These are phyloP conservation scores for Zoysia pacifica DNA, from an alignment of 176 grass and related monocot species.

Conservation along the genomic window DNA sequence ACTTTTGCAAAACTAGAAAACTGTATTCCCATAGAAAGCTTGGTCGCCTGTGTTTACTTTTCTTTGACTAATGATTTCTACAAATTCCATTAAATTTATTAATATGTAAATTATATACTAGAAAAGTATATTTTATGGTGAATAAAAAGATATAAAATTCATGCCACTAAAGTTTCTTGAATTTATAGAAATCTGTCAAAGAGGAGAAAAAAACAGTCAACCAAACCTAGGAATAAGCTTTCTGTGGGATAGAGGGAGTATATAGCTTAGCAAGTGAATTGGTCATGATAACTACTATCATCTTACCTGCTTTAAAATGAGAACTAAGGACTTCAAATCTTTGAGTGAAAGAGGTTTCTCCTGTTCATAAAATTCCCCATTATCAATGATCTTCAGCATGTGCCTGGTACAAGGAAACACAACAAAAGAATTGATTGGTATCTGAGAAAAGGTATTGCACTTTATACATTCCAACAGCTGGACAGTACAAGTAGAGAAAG, in stretches of 20 bases:
- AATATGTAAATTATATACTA: no score
- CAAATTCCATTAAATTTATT: no score
- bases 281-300: constrained; percentile 3
- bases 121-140: no score
- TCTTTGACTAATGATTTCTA: no score
- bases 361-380: constrained; percentile 94
- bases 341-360: constrained; percentile 87
- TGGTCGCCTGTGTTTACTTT: no score
- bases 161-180: no score
- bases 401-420: constrained; percentile 56
- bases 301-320: constrained; percentile 94
- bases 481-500: constrained; percentile 10
- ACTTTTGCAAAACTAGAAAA: background rate
- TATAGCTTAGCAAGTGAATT: background rate
- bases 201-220: no score
- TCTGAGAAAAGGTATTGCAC: background rate
- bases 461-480: constrained; percentile 7
- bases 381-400: constrained; percentile 96
- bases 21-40: no score
- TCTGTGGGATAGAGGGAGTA: no score
- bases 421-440: constrained; percentile 28
- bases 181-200: constrained; percentile 3
- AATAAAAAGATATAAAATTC: no score
- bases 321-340: constrained; percentile 81
- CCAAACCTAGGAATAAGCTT: no score